These are phyloP conservation scores for Didymella glomerata DNA, from an alignment of 2,329 filamentous ascomycete species.

Conservation along the genomic window DNA sequence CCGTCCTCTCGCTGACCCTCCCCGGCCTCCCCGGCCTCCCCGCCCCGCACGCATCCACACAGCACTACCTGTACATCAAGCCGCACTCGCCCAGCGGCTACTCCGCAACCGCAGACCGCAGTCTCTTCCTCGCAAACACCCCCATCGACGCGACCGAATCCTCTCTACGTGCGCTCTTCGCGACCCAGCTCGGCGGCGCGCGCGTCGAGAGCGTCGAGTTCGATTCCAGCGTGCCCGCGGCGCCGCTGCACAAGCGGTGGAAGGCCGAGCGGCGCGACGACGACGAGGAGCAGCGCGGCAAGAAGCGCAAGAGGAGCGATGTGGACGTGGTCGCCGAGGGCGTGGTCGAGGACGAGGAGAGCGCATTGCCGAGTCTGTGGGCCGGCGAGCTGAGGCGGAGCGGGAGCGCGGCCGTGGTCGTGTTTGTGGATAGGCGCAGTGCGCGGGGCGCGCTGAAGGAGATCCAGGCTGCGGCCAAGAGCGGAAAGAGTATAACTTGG, in stretches of 20 bases:
- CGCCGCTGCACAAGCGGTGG: conserved; percentile 59
- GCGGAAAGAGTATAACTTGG: conserved; percentile 72
- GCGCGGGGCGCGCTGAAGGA: conserved; percentile 80
- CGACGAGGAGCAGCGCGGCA: conserved; percentile 53
- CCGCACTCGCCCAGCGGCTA: conserved; percentile 76
- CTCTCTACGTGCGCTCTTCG: conserved; percentile 79
- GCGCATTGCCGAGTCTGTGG: conserved; percentile 76
- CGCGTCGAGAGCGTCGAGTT: conserved; percentile 82
- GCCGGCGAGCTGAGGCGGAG: conserved; percentile 73
- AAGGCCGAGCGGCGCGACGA: conserved; percentile 43
- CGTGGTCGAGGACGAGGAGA: conserved; percentile 65
- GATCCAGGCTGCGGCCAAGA: conserved; percentile 66
- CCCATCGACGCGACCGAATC: conserved; percentile 82
- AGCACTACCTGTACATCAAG: conserved; percentile 88
- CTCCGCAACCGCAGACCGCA: conserved; percentile 73
- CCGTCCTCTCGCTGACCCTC: conserved; percentile 72
- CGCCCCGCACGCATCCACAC: conserved; percentile 58
- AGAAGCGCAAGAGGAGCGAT: conserved; percentile 64
- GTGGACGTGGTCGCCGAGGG: conserved; percentile 48
- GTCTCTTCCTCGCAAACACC: conserved; percentile 89
- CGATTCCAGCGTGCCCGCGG: conserved; percentile 56
- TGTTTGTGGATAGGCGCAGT: conserved; percentile 84
- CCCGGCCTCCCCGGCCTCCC: conserved; percentile 54
- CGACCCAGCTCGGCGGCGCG: conserved; percentile 75
- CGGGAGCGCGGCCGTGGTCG: conserved; percentile 80